Percentiles rank a stretch among this genome's conserved stretches.
Evolutionary conservation across 495 filamentous ascomycete genomes (phyloP).

Genomic region (Penicillium nucicola): DNA sequence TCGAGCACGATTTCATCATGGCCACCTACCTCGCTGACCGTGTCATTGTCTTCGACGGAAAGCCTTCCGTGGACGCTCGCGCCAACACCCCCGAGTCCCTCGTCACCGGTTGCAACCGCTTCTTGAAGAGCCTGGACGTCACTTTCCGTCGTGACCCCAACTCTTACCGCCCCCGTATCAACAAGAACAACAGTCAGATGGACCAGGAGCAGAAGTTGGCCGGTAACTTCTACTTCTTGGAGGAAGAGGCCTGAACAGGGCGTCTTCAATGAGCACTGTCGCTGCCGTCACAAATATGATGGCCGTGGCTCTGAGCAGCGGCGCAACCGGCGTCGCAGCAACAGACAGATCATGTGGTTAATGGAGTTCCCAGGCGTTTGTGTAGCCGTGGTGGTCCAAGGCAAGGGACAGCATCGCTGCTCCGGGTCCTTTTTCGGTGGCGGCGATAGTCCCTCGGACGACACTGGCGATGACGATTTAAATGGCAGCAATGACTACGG

Average conservation of each 20-base stretch:
- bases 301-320: conserved; percentile 41
- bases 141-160: conserved; percentile 97
- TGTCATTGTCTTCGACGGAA: conserved; percentile 96
- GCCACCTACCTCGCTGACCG: conserved; percentile 95
- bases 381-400: conserved; percentile 38
- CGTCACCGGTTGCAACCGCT: conserved; percentile 93
- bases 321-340: conserved; percentile 33
- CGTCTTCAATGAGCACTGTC: conserved; percentile 46
- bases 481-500: conserved; percentile 13
- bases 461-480: conserved; percentile 47
- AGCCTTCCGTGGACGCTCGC: conserved; percentile 81
- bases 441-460: conserved; percentile 42
- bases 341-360: conserved; percentile 33
- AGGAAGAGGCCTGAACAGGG: conserved; percentile 80
- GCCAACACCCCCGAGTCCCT: conserved; percentile 89
- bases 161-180: conserved; percentile 95
- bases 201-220: conserved; percentile 94
- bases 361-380: conserved; percentile 44
- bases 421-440: conserved; percentile 31
- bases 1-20: conserved; percentile 99
- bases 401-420: conserved; percentile 19
- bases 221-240: conserved; percentile 97
- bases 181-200: conserved; percentile 91
- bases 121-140: conserved; percentile 92
- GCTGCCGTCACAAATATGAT: conserved; percentile 39